Evolutionary conservation across 148 eudicot species (phyloP).

Genomic region (Agrostemma githago): DNA sequence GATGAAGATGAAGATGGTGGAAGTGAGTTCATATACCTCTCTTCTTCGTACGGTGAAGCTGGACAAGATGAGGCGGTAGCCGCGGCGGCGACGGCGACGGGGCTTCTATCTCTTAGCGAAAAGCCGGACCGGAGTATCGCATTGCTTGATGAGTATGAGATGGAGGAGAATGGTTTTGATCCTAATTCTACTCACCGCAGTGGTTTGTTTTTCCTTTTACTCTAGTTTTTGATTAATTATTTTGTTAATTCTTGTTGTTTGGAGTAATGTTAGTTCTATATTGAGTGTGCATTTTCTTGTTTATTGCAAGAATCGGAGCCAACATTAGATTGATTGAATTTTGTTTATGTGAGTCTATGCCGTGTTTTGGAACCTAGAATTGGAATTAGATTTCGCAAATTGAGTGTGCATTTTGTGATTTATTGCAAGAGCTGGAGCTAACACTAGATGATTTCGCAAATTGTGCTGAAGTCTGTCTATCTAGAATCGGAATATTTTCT

Average conservation of each 20-base stretch:
- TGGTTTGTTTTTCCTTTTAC: conserved; percentile 32
- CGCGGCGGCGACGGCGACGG: conserved; percentile 26
- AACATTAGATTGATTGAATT: too few relatives aligned
- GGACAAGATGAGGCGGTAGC: conserved; percentile 25
- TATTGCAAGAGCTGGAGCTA: not conserved
- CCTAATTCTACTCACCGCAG: conserved; percentile 69
- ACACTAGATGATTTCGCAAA: not conserved
- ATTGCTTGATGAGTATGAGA: conserved; percentile 83
- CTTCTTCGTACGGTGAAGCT: conserved; percentile 16
- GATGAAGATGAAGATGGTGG: conserved; percentile 27
- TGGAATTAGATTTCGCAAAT: too few relatives aligned
- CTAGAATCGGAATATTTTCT: too few relatives aligned
- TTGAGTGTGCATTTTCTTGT: too few relatives aligned
- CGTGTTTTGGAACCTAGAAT: too few relatives aligned
- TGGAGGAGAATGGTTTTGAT: conserved; percentile 63
- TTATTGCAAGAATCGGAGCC: too few relatives aligned
- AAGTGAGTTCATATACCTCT: not conserved
- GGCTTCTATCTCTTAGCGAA: conserved; percentile 56
- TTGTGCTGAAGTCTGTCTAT: not conserved
- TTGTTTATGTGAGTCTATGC: too few relatives aligned
- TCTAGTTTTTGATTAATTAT: not conserved
- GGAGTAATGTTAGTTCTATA: not conserved
- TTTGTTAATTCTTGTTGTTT: not conserved
- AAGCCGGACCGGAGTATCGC: conserved; percentile 77
- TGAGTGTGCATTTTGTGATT: too few relatives aligned